Conservation (phyloP, 1,284 basidiomycete species). For the Ceratobasidium sp. region DNA sequence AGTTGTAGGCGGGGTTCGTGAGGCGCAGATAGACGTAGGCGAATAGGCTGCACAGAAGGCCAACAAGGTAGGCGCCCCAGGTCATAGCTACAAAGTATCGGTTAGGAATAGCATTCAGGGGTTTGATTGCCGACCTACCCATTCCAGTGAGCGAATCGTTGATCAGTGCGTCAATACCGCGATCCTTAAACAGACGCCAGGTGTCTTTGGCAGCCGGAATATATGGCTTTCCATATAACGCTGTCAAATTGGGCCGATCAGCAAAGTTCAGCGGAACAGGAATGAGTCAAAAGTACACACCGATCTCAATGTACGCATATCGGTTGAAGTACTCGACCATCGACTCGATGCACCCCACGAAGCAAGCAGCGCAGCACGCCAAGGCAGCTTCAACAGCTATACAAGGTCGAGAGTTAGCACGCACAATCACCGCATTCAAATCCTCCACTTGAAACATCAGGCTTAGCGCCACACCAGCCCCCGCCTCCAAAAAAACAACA, state of each 20-base stretch:
- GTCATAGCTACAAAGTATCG: conserved; percentile 62
- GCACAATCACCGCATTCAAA: conserved; percentile 9
- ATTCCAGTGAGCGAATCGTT: conserved; percentile 88
- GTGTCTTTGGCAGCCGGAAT: conserved; percentile 89
- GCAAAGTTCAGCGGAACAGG: neutral
- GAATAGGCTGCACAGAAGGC: conserved; percentile 80
- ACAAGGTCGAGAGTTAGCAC: neutral
- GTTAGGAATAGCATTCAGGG: conserved; percentile 17
- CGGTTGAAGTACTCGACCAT: conserved; percentile 86
- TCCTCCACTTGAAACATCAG: neutral
- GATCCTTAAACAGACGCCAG: conserved; percentile 85
- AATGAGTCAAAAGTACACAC: conserved; percentile 47
- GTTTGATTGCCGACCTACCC: conserved; percentile 17
- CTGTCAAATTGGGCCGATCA: conserved; percentile 53
- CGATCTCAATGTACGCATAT: conserved; percentile 85
- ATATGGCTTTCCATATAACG: conserved; percentile 89
- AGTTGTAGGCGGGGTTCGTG: conserved; percentile 78
- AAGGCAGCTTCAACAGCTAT: conserved; percentile 74
- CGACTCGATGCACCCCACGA: conserved; percentile 75
- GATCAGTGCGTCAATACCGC: conserved; percentile 83
- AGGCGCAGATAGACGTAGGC: conserved; percentile 82
- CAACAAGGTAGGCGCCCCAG: conserved; percentile 83
- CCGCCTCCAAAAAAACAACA: neutral
- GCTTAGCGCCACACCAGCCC: neutral
- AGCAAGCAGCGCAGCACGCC: conserved; percentile 84